A percentile compares a stretch with the other conserved stretches of the same genome.
These are phyloP conservation scores for Lagerstroemia speciosa DNA, from an alignment of 345 rosid species.

Conservation along the genomic window DNA sequence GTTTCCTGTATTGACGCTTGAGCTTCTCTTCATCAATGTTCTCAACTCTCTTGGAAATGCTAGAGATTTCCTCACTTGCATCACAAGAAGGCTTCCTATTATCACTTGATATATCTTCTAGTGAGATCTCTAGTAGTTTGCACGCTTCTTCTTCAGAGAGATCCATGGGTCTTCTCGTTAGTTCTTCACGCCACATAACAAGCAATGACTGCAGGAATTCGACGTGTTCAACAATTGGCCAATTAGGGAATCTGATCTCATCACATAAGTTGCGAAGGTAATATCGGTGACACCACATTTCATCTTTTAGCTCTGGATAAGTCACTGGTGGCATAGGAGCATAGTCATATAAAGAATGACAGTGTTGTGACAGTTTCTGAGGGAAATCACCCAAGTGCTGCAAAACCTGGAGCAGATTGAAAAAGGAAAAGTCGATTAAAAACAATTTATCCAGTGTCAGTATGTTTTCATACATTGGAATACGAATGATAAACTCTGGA, in stretches of 20 bases:
- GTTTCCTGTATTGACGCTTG: constrained; percentile 98
- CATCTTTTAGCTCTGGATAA: constrained; percentile 96
- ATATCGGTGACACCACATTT: constrained; percentile 99
- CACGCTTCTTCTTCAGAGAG: constrained; percentile 99
- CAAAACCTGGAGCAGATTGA: constrained; percentile 56
- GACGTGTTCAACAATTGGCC: constrained; percentile 98
- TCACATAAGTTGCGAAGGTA: constrained; percentile 92
- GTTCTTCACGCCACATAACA: constrained; percentile 99
- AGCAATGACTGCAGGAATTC: constrained; percentile 91
- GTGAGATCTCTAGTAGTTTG: constrained; percentile 80
- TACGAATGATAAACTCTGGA: neutral
- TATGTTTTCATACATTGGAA: neutral
- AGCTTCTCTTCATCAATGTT: constrained; percentile 98
- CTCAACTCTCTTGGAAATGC: constrained; percentile 81
- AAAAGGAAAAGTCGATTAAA: constrained; percentile 2
- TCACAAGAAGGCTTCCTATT: constrained; percentile 32
- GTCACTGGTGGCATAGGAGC: constrained; percentile 99
- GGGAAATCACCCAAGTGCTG: constrained; percentile 99
- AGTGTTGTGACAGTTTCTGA: constrained; percentile 93
- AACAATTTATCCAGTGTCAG: neutral
- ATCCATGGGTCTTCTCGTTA: constrained; percentile 96
- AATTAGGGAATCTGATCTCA: constrained; percentile 88
- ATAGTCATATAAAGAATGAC: constrained; percentile 87
- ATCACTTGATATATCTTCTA: constrained; percentile 62
- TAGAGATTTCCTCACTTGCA: constrained; percentile 40